phyloP scores from a whole-genome alignment of 2,329 filamentous ascomycete genomes.

The Monosporascus sp. region DNA sequence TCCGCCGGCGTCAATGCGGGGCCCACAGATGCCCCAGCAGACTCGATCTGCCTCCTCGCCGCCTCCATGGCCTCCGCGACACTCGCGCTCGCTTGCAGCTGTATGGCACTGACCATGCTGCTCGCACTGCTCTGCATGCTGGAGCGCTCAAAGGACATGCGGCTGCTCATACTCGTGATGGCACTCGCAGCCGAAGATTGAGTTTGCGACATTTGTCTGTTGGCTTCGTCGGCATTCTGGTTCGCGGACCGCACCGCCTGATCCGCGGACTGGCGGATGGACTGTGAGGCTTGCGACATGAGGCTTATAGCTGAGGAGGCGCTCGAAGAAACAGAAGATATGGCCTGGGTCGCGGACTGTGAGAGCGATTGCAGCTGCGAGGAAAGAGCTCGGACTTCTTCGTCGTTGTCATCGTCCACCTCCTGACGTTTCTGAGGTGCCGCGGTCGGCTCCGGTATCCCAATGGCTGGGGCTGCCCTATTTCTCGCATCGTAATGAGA shows the following conservation, averaged over 20 bases:
- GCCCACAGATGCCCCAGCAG: conserved; percentile 12
- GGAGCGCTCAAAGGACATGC: conserved; percentile 18
- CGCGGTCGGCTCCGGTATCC: conserved; percentile 19
- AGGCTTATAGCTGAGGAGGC: conserved; percentile 21
- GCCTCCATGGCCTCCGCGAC: conserved; percentile 47
- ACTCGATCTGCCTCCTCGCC: conserved; percentile 24
- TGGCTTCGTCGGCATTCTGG: conserved; percentile 22
- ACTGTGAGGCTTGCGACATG: conserved; percentile 23
- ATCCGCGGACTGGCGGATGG: conserved; percentile 23
- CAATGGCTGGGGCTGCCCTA: conserved; percentile 13
- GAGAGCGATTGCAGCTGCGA: conserved; percentile 23
- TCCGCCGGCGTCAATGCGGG: conserved; percentile 9
- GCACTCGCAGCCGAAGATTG: conserved; percentile 25
- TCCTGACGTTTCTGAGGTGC: conserved; percentile 19
- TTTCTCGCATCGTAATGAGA: conserved; percentile 10
- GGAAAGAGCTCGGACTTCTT: conserved; percentile 25
- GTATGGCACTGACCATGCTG: conserved; percentile 42
- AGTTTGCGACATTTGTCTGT: conserved; percentile 22
- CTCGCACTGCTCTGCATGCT: conserved; percentile 23
- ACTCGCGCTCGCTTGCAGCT: conserved; percentile 47
- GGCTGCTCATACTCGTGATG: conserved; percentile 24
- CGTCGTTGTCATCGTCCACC: conserved; percentile 23
- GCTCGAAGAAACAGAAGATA: conserved; percentile 25
- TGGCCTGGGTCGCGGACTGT: conserved; percentile 20
- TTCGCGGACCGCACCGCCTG: conserved; percentile 21